phyloP scores from a whole-genome alignment of 2,329 filamentous ascomycete genomes.

The Ceratocystiopsis brevicomis region DNA sequence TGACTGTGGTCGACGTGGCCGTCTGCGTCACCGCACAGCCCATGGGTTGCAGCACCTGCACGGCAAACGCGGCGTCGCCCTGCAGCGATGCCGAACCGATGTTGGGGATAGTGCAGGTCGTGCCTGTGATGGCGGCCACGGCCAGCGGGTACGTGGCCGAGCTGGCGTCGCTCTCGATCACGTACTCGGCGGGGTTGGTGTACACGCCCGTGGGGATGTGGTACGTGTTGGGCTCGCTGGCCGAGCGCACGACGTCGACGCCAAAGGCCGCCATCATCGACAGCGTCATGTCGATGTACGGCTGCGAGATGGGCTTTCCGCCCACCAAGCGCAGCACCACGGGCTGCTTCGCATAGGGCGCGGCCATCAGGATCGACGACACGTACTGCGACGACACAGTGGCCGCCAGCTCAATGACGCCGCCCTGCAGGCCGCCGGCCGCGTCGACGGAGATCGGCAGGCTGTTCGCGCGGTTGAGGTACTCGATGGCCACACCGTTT shows the following conservation, averaged over 20 bases:
- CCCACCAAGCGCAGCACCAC: constrained; percentile 81
- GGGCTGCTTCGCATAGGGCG: constrained; percentile 85
- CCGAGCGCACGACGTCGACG: constrained; percentile 56
- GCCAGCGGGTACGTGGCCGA: constrained; percentile 93
- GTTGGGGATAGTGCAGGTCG: constrained; percentile 88
- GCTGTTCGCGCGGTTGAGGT: constrained; percentile 66
- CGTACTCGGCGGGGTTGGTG: constrained; percentile 66
- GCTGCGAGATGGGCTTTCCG: constrained; percentile 92
- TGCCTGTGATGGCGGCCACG: constrained; percentile 86
- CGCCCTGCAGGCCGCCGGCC: constrained; percentile 65
- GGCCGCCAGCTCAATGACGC: constrained; percentile 76
- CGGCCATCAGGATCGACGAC: constrained; percentile 89
- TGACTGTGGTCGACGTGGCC: constrained; percentile 74
- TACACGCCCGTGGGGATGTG: constrained; percentile 77
- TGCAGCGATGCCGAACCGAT: constrained; percentile 85
- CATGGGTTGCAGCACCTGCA: constrained; percentile 82
- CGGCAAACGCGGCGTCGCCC: constrained; percentile 83
- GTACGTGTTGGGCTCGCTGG: constrained; percentile 73
- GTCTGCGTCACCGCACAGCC: constrained; percentile 80
- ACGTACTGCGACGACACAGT: constrained; percentile 99
- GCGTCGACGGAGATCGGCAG: constrained; percentile 70
- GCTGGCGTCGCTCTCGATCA: constrained; percentile 91
- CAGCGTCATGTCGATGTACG: constrained; percentile 97
- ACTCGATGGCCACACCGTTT: constrained; percentile 77
- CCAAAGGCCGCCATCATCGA: constrained; percentile 94